Conservation (phyloP, 306 rosid species). For the Medicago ruthenica region DNA sequence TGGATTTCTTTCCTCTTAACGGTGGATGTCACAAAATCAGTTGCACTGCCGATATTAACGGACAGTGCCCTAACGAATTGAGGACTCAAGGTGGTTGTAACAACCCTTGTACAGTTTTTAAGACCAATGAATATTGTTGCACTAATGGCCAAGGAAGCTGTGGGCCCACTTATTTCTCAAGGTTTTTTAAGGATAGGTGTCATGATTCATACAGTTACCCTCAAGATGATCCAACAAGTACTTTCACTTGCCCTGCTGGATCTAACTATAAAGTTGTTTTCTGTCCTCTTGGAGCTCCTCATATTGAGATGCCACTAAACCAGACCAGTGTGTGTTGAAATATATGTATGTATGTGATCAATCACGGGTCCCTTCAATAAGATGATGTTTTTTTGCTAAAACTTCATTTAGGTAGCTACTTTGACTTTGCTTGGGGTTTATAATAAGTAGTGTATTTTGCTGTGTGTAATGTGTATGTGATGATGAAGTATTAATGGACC, state of each 20-base stretch:
- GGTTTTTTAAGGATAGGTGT: conserved; percentile 56
- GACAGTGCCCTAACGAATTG: conserved; percentile 59
- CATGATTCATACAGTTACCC: conserved; percentile 55
- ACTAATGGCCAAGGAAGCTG: conserved; percentile 47
- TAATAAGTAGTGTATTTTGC: too few relatives aligned
- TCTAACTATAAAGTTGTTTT: conserved; percentile 55
- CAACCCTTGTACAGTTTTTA: conserved; percentile 56
- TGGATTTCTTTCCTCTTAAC: conserved; percentile 54
- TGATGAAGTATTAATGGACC: too few relatives aligned
- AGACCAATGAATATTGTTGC: conserved; percentile 53
- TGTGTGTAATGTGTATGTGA: too few relatives aligned
- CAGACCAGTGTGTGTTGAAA: conserved; percentile 11
- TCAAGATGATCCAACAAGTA: conserved; percentile 56
- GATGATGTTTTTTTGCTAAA: conserved; percentile 19
- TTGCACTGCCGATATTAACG: conserved; percentile 60
- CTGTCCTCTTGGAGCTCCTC: conserved; percentile 47
- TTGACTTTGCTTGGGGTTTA: too few relatives aligned
- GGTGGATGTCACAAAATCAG: conserved; percentile 40
- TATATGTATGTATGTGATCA: background rate
- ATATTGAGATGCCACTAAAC: conserved; percentile 34
- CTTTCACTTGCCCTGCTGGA: conserved; percentile 57
- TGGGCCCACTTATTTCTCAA: conserved; percentile 47
- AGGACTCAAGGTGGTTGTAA: conserved; percentile 59
- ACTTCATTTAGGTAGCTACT: background rate
- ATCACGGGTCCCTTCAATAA: background rate